A percentile compares a stretch with the other conserved stretches of the same genome.
Conservation (phyloP, 257 asterid species). For the Rehmannia glutinosa region DNA sequence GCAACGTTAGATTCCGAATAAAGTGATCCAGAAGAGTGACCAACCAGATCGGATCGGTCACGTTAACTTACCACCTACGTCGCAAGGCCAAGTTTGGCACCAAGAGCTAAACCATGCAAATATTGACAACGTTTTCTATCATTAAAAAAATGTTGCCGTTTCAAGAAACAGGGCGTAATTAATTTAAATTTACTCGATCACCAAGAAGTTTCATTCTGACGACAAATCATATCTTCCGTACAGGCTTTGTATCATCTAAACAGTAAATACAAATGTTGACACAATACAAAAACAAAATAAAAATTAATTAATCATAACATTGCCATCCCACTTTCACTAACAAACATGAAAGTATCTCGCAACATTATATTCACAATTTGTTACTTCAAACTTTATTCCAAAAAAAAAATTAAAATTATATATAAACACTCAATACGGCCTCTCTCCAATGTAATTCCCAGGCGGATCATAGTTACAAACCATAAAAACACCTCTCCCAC, state of each 20-base stretch:
- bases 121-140: too few species aligned
- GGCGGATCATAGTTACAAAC: slow-evolving; percentile 60
- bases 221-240: neutral
- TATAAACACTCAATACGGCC: slow-evolving; percentile 36
- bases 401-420: too few species aligned
- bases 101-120: too few species aligned
- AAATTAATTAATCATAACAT: neutral
- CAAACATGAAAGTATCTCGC: neutral
- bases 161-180: too few species aligned
- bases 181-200: neutral
- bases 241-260: neutral
- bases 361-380: neutral
- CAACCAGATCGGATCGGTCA: too few species aligned
- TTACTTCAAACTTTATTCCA: too few species aligned
- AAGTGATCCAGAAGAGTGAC: too few species aligned
- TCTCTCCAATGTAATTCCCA: slow-evolving; percentile 53
- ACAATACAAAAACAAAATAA: neutral
- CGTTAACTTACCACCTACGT: too few species aligned
- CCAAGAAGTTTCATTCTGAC: neutral
- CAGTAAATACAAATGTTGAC: neutral
- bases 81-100: too few species aligned
- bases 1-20: too few species aligned
- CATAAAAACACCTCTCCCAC: slow-evolving; percentile 49
- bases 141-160: too few species aligned
- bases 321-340: neutral